Base-by-base conservation (phyloP, 306 rosid species). In the Geum urbanum region DNA sequence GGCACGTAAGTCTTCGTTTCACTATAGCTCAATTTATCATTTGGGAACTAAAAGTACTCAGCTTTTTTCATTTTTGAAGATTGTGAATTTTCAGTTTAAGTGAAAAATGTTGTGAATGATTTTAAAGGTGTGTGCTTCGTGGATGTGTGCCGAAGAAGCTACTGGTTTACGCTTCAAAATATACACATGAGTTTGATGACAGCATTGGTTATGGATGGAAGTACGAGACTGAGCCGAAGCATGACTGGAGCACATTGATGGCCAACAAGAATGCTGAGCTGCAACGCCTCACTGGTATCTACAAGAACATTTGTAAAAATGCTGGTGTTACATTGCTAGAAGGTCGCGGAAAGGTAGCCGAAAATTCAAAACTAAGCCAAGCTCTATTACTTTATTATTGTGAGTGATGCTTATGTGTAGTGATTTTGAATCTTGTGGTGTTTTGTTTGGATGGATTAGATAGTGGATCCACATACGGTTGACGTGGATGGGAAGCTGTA, bases 131-230 rank as follows among this genome's bases (percentile, higher is more conserved):
- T 55, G 99, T 95, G 49, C 82, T 95, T 73, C 91, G 99, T 10
- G 99, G 99, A 74, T 95, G 99, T 81, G 99, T 95, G 60, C 99
- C 99, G 6, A 95, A 95, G 81, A 95, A 95, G 72, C 77, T 95
- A 70, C 78, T 95, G 5, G 97, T 91, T 47, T 91, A 91, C 62
- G 70, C 96, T 4, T 95, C 97, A 48, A 84, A 89, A 24, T 95
- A 74, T 57, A 59, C 95, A 67, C 96, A 95, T 83, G 99, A 95
- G 66, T 95, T 91, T 87, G 97, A 95, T 69, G 99, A 95, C 76
- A 89, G 95, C 57, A 75, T 67, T 84, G 99, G 97, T 44, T 95
- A 87, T 77, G 99, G 99, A 69, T 95, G 99, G 99, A 84, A 64
- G 56, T 95, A 89, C 72, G 97, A 89, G 40, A 76, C 74, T 41